Conservation (phyloP, 1,284 basidiomycete genomes). For the Violaceomyces palustris region DNA sequence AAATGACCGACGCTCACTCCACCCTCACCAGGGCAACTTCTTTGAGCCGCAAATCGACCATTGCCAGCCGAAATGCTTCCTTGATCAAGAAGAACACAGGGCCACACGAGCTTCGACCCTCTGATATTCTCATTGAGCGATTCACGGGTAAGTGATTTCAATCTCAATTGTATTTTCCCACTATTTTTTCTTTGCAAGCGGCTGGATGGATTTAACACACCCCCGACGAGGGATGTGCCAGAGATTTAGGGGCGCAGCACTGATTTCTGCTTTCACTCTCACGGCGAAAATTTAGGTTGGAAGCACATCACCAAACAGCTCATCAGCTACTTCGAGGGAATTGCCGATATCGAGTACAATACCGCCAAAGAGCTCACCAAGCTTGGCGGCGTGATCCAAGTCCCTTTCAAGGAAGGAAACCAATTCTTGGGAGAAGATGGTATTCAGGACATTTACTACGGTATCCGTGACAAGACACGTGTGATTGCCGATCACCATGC, state of each 20-base stretch:
- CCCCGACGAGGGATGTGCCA: too few relatives aligned
- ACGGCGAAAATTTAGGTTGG: too few relatives aligned
- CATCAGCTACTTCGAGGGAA: slow-evolving; percentile 62
- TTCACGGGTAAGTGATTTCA: slow-evolving; percentile 51
- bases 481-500: slow-evolving; percentile 93
- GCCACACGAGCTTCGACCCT: slow-evolving; percentile 78
- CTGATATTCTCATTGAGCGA: slow-evolving; percentile 93
- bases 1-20: slow-evolving; percentile 50
- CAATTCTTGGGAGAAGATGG: slow-evolving; percentile 52
- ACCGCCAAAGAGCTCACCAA: slow-evolving; percentile 90
- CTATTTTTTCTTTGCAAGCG: too few relatives aligned
- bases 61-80: slow-evolving; percentile 53
- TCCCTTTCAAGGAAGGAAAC: slow-evolving; percentile 89
- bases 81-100: slow-evolving; percentile 56
- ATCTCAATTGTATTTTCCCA: too few relatives aligned
- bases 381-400: slow-evolving; percentile 94
- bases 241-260: too few relatives aligned
- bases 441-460: slow-evolving; percentile 82
- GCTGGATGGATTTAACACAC: too few relatives aligned
- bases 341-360: slow-evolving; percentile 62
- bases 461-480: slow-evolving; percentile 83
- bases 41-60: slow-evolving; percentile 50
- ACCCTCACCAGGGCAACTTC: slow-evolving; percentile 47
- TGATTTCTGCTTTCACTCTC: too few relatives aligned
- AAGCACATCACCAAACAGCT: slow-evolving; percentile 72